Evolutionary conservation across 169 alveolate species (phyloP).

Genomic region (Cardiosporidium cionae): DNA sequence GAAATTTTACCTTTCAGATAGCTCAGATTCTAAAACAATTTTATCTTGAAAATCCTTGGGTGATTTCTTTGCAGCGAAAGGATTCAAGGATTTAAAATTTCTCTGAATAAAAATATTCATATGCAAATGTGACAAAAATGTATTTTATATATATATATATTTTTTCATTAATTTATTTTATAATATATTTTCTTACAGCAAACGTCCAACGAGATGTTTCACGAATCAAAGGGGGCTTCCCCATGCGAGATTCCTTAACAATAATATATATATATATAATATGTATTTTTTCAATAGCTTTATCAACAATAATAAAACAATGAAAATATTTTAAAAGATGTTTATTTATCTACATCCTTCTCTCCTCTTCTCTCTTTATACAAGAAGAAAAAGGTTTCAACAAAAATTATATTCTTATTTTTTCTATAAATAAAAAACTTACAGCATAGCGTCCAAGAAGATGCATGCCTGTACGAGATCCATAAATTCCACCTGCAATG

Average conservation of each 20-base stretch:
- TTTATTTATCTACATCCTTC: neutral
- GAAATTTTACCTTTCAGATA: too few species aligned
- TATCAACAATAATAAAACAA: neutral
- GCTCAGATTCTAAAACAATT: slow-evolving; percentile 71
- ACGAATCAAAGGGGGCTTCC: slow-evolving; percentile 52
- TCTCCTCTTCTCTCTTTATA: neutral
- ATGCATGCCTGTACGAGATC: slow-evolving; percentile 24
- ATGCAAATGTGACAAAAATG: too few species aligned
- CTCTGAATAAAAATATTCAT: too few species aligned
- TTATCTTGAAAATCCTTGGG: slow-evolving; percentile 56
- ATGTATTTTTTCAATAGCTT: neutral
- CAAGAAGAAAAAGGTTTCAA: neutral
- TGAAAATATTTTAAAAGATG: neutral
- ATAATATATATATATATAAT: neutral
- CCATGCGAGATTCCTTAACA: slow-evolving; percentile 29
- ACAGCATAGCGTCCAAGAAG: slow-evolving; percentile 12
- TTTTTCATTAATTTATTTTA: neutral
- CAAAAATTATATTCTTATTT: neutral
- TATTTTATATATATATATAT: neutral
- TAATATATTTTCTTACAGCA: slow-evolving; percentile 1
- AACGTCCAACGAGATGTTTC: slow-evolving; percentile 47
- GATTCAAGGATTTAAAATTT: too few species aligned
- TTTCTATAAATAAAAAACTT: neutral
- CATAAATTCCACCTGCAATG: slow-evolving; percentile 28
- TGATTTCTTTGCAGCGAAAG: slow-evolving; percentile 3